These are phyloP conservation scores for Boechera divaricarpa DNA, from an alignment of 345 rosid genomes.

Conservation along the genomic window DNA sequence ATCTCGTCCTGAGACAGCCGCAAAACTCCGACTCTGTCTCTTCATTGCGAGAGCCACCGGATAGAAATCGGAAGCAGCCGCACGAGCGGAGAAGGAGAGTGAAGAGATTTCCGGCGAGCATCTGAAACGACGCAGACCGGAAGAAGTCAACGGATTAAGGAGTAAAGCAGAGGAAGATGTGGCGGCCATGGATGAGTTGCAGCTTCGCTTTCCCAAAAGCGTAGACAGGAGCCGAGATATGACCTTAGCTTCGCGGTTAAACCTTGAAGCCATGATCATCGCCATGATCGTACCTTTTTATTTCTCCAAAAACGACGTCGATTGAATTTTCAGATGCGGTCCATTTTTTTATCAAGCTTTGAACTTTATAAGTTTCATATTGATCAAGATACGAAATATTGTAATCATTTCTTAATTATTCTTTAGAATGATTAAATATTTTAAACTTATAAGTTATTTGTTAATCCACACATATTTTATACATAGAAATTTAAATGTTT, in stretches of 20 bases:
- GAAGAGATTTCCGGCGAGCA: slow-evolving; percentile 36
- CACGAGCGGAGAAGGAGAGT: slow-evolving; percentile 33
- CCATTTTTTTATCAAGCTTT: slow-evolving; percentile 34
- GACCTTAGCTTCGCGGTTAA: slow-evolving; percentile 31
- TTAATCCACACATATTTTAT: background rate
- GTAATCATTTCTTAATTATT: background rate
- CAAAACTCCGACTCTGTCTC: slow-evolving; percentile 36
- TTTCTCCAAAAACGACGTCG: slow-evolving; percentile 24
- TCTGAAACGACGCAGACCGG: slow-evolving; percentile 45
- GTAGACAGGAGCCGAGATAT: slow-evolving; percentile 26
- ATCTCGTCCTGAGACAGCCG: slow-evolving; percentile 38
- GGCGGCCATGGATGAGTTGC: slow-evolving; percentile 29
- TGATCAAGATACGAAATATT: slow-evolving; percentile 1
- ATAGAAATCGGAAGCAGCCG: slow-evolving; percentile 19
- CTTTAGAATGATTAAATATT: too few relatives aligned
- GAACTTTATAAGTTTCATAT: background rate
- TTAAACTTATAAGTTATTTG: too few relatives aligned
- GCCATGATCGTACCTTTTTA: slow-evolving; percentile 28
- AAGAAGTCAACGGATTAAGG: slow-evolving; percentile 52
- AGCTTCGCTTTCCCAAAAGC: slow-evolving; percentile 27
- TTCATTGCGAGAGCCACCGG: slow-evolving; percentile 29
- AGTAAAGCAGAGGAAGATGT: slow-evolving; percentile 50
- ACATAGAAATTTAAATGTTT: background rate
- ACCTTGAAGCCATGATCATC: slow-evolving; percentile 42
- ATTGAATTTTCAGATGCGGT: slow-evolving; percentile 26